Conservation (phyloP, 257 asterid genomes). For the Haberlea rhodopensis region DNA sequence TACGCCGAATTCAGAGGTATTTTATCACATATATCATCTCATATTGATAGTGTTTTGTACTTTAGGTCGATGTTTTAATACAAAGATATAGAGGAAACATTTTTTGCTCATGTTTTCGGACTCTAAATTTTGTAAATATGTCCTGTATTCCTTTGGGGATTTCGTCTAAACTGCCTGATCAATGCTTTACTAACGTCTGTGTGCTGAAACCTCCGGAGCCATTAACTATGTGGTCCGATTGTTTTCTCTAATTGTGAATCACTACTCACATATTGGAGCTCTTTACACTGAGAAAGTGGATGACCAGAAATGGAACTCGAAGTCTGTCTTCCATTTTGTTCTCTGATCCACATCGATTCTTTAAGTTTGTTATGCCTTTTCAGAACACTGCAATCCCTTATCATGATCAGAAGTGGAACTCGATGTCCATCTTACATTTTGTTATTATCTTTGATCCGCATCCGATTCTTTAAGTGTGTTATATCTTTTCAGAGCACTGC, state of each 20-base stretch:
- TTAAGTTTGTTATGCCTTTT: not conserved
- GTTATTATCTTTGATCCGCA: no score
- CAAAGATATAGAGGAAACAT: not conserved
- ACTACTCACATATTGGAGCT: not conserved
- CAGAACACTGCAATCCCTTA: not conserved
- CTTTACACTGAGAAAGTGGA: not conserved
- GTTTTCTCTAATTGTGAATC: no score
- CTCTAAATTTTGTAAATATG: no score
- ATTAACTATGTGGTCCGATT: no score
- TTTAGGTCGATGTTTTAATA: conserved; percentile 1
- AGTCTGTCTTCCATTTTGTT: no score
- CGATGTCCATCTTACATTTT: no score
- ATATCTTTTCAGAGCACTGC: not conserved
- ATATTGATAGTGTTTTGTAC: conserved; percentile 20
- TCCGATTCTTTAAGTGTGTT: not conserved
- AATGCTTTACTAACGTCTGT: not conserved
- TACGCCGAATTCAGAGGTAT: conserved; percentile 27
- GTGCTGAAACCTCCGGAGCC: no score
- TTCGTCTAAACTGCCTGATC: not conserved
- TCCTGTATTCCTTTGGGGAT: not conserved
- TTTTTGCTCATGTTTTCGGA: not conserved
- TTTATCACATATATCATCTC: conserved; percentile 12
- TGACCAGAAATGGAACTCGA: no score
- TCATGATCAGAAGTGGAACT: no score
- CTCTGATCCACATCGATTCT: no score